A percentile compares a stretch with the other conserved stretches of the same genome.
phyloP scores from a whole-genome alignment of 2,329 filamentous ascomycete genomes.

The Pseudophaeomoniella oleicola region DNA sequence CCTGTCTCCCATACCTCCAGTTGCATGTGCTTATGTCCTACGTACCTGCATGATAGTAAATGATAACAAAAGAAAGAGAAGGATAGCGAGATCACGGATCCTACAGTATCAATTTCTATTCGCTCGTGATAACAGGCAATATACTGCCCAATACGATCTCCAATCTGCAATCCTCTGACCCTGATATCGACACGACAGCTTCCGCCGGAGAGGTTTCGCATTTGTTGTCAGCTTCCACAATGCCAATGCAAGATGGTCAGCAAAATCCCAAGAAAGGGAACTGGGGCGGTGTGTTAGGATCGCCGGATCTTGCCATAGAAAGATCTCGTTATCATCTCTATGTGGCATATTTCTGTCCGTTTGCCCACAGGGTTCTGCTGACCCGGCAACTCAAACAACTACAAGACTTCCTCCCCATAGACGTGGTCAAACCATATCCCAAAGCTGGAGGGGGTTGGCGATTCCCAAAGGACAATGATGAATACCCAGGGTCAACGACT shows the following conservation, averaged over 20 bases:
- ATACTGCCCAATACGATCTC: no score
- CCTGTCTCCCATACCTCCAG: no score
- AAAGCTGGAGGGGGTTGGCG: constrained; percentile 50
- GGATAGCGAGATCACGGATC: no score
- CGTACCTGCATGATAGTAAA: no score
- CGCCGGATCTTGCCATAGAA: neutral
- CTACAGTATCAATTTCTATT: no score
- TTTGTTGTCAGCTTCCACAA: no score
- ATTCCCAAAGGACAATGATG: constrained; percentile 36
- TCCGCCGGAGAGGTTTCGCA: no score
- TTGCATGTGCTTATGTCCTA: no score
- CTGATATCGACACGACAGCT: no score
- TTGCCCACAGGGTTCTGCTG: constrained; percentile 46
- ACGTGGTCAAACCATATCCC: constrained; percentile 50
- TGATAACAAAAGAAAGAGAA: no score
- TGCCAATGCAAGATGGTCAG: neutral
- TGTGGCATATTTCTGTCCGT: constrained; percentile 48
- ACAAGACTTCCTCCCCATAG: constrained; percentile 37
- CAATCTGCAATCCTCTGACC: no score
- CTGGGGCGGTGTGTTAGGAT: neutral
- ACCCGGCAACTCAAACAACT: constrained; percentile 44
- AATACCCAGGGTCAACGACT: constrained; percentile 44
- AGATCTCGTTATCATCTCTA: constrained; percentile 9
- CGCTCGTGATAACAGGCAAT: no score
- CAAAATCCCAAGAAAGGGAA: neutral